Evolutionary conservation across 2,329 filamentous ascomycete genomes (phyloP), one percentile per base, ranked within the genome.

Genomic region (Tolypocladium tundrense): DNA sequence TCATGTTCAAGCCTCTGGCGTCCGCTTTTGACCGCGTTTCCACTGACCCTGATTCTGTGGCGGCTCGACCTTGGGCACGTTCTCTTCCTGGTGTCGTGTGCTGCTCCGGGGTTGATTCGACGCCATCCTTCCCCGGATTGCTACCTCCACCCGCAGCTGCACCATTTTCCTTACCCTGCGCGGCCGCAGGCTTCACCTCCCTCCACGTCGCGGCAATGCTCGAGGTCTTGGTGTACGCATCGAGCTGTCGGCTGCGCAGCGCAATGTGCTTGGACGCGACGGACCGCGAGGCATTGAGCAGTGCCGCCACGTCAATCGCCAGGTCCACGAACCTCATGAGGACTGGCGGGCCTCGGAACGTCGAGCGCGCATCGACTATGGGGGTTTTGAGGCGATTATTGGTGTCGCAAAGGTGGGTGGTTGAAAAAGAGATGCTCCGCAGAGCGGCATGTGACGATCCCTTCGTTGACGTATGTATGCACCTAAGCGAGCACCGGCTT

Each of bases 231-330:
- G 70, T 70, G 66, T 80, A 82, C 50, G 71, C 73, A 60, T 82
- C 78, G 57, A 83, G 68, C 69, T 85, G 82, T 50, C 77, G 74
- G 58, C 76, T 69, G 62, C 84, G 77, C 56, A 87, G 74, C 59
- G 81, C 82, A 54, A 82, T 68, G 70, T 87, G 85, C 69, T 81
- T 85, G 54, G 79, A 72, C 54, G 86, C 87, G 60, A 92, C 80
- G 40, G 82, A 82, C 60, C 85, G 82, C 55, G 88, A 87, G 68
- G 85, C 88, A 76, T 81, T 84, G 70, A 88, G 78, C 62, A 92
- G 78, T 60, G 86, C 83, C 64, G 86, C 84, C 65, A 88, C 76
- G 75, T 92, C 89, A 69, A 91, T 77, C 61, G 79, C 75, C 68
- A 79, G 83, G 74, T 82, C 86, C 74, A 81, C 82, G 79, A 84